Conservation (phyloP, 305 asterid genomes). For the Solanum hybrid region DNA sequence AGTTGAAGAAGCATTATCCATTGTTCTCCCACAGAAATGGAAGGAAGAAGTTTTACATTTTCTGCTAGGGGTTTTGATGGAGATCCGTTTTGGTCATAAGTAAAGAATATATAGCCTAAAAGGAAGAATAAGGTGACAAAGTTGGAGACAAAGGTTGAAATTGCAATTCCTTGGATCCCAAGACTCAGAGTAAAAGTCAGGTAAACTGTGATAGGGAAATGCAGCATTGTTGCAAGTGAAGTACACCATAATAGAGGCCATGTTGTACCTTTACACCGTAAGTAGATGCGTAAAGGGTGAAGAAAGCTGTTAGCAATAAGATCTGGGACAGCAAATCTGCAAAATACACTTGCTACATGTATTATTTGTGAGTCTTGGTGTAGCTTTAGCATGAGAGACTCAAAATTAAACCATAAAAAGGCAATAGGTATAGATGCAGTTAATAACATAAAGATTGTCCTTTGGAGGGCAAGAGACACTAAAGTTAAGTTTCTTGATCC, state of each 20-base stretch:
- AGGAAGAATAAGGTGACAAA: conserved; percentile 51
- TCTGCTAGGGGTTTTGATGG: conserved; percentile 25
- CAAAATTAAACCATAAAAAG: conserved; percentile 59
- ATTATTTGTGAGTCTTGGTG: conserved; percentile 67
- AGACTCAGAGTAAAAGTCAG: conserved; percentile 54
- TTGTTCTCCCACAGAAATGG: conserved; percentile 39
- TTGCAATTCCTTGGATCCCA: conserved; percentile 65
- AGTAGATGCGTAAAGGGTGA: conserved; percentile 70
- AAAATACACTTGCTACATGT: conserved; percentile 57
- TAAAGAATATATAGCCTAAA: conserved; percentile 30
- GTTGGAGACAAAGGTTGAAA: conserved; percentile 49
- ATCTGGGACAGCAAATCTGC: conserved; percentile 64
- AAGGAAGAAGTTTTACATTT: conserved; percentile 20
- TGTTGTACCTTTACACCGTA: conserved; percentile 67
- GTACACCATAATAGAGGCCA: conserved; percentile 87
- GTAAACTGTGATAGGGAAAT: conserved; percentile 57
- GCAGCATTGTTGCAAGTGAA: conserved; percentile 46
- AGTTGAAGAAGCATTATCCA: conserved; percentile 58
- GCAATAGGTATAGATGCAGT: conserved; percentile 61
- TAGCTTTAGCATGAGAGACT: conserved; percentile 60
- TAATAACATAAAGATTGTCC: conserved; percentile 57
- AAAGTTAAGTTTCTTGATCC: conserved; percentile 60
- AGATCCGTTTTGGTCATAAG: conserved; percentile 17
- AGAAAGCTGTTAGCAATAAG: conserved; percentile 66
- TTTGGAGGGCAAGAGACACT: conserved; percentile 45